A percentile compares a stretch with the other conserved stretches of the same genome.
These are phyloP conservation scores for Yamadazyma siamensis DNA, from an alignment of 1,139 yeast genomes.

Conservation along the genomic window DNA sequence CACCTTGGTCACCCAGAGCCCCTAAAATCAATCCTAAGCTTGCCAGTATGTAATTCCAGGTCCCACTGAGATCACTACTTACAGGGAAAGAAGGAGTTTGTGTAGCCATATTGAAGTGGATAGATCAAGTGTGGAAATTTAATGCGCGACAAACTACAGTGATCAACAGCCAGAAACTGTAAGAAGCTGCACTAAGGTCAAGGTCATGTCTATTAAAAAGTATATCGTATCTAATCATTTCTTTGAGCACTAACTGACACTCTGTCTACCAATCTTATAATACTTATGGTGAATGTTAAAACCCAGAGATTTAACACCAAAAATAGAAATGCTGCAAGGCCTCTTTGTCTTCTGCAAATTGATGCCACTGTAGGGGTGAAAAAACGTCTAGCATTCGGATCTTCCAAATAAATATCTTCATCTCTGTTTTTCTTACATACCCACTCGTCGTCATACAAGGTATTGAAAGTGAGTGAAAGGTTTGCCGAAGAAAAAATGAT, in stretches of 20 bases:
- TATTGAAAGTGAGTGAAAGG: constrained; percentile 78
- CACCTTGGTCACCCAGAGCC: constrained; percentile 59
- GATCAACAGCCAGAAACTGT: too few relatives aligned
- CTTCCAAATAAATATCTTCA: constrained; percentile 13
- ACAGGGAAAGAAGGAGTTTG: constrained; percentile 20
- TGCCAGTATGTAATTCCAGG: constrained; percentile 77
- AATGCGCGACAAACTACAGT: too few relatives aligned
- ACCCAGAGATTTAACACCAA: constrained; percentile 80
- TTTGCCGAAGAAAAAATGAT: constrained; percentile 94
- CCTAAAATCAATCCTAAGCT: constrained; percentile 70
- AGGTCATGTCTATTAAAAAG: too few relatives aligned
- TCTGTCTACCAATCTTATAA: constrained; percentile 74
- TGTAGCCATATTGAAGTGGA: constrained; percentile 1
- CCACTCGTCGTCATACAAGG: constrained; percentile 80
- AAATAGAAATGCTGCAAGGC: constrained; percentile 75
- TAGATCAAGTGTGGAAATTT: too few relatives aligned
- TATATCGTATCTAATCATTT: too few relatives aligned
- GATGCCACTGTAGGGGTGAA: constrained; percentile 30
- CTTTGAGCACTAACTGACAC: constrained; percentile 14
- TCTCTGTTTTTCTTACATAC: constrained; percentile 46
- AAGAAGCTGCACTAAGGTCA: too few relatives aligned
- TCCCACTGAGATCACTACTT: constrained; percentile 57
- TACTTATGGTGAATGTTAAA: constrained; percentile 76
- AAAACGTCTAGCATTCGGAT: constrained; percentile 3
- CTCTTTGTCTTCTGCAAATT: constrained; percentile 79